A percentile compares a stretch with the other conserved stretches of the same genome.
phyloP scores from a whole-genome alignment of 805 yeast species.

The Blastobotrys attinorum region DNA sequence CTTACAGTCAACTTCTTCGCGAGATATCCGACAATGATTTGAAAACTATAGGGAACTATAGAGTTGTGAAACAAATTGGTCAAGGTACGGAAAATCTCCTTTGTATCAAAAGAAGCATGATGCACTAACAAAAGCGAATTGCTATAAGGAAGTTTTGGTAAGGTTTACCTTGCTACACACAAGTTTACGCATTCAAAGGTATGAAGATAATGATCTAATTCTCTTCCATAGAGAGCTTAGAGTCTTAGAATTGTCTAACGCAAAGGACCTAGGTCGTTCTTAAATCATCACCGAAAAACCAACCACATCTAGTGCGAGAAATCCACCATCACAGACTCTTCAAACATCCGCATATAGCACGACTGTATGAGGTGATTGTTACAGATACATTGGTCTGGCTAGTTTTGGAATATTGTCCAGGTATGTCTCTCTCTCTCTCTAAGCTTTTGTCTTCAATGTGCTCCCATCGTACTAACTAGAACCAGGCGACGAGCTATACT shows the following conservation, averaged over 20 bases:
- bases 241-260: background rate
- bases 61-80: slow-evolving; percentile 67
- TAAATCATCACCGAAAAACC: slow-evolving; percentile 67
- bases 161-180: slow-evolving; percentile 80
- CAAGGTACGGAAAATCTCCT: slow-evolving; percentile 46
- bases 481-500: slow-evolving; percentile 34
- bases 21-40: slow-evolving; percentile 40
- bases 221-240: too few relatives aligned
- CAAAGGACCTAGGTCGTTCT: slow-evolving; percentile 53
- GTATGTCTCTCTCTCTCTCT: slow-evolving; percentile 25
- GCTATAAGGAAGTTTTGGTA: slow-evolving; percentile 57
- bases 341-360: slow-evolving; percentile 74
- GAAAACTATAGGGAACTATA: slow-evolving; percentile 73
- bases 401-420: slow-evolving; percentile 84
- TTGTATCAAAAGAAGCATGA: background rate
- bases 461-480: background rate
- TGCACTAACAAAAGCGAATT: background rate
- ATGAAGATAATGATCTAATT: background rate
- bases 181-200: slow-evolving; percentile 60
- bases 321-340: slow-evolving; percentile 82
- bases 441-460: background rate
- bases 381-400: slow-evolving; percentile 78
- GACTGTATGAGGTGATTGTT: slow-evolving; percentile 75
- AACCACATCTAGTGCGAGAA: slow-evolving; percentile 84
- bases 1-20: slow-evolving; percentile 51